Evolutionary conservation across 176 grass and related monocot species (phyloP).

Genomic region (Ampelocalamus luodianensis): DNA sequence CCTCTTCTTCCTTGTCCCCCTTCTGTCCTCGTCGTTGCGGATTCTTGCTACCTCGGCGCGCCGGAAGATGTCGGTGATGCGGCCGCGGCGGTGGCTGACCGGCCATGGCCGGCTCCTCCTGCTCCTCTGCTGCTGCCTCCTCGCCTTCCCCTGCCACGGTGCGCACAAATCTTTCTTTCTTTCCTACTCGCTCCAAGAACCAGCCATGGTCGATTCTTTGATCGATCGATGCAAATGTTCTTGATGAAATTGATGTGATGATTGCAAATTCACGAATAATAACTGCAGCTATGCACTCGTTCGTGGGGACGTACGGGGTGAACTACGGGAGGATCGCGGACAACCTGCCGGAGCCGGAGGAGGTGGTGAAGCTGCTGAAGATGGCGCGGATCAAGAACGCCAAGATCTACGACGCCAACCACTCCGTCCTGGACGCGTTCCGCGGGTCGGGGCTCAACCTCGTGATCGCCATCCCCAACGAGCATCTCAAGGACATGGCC

Average conservation of each 20-base stretch:
- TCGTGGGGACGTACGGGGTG: constrained; percentile 70
- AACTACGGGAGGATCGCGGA: constrained; percentile 82
- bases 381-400: constrained; percentile 58
- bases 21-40: not conserved
- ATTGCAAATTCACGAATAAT: too few species aligned
- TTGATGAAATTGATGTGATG: too few species aligned
- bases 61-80: constrained; percentile 33
- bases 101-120: constrained; percentile 24
- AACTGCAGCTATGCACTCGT: constrained; percentile 22
- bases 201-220: not conserved
- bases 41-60: not conserved
- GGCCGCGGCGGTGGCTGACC: not conserved
- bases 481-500: constrained; percentile 51
- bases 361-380: constrained; percentile 61
- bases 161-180: not conserved
- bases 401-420: constrained; percentile 74
- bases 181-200: not conserved
- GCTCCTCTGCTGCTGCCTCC: constrained; percentile 38
- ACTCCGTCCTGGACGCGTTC: constrained; percentile 62
- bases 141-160: constrained; percentile 37
- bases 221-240: too few species aligned
- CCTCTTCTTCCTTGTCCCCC: constrained; percentile 10
- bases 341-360: constrained; percentile 56
- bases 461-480: constrained; percentile 70
- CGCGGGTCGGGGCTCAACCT: constrained; percentile 60